Conservation (phyloP, 179 eudicot genomes). For the Sideroxylon spinosum region DNA sequence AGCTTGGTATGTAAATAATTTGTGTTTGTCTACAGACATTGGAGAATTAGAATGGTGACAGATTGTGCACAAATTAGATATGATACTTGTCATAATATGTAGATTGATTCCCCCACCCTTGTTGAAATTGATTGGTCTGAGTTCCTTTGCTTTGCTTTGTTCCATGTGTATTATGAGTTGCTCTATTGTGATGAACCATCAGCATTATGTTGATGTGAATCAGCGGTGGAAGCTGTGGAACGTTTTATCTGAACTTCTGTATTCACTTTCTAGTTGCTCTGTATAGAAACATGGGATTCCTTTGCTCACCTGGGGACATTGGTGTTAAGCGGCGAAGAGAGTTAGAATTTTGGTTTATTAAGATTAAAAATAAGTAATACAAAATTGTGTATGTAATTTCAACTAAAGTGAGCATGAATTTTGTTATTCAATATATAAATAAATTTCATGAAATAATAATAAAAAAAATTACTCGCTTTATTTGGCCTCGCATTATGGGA, state of each 20-base stretch:
- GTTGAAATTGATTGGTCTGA: background rate
- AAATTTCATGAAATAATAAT: too few relatives aligned
- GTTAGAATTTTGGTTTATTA: too few relatives aligned
- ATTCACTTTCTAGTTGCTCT: too few relatives aligned
- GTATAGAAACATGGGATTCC: background rate
- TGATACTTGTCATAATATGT: background rate
- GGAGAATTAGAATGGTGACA: background rate
- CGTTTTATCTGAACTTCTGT: background rate
- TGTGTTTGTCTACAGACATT: background rate
- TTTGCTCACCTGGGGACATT: background rate
- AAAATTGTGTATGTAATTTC: too few relatives aligned
- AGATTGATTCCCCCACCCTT: background rate
- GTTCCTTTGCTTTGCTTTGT: background rate
- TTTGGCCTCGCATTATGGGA: background rate
- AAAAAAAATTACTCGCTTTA: too few relatives aligned
- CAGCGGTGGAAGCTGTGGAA: background rate
- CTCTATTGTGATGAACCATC: background rate
- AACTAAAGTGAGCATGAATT: too few relatives aligned
- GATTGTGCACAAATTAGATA: background rate
- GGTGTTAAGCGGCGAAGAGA: background rate
- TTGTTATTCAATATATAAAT: too few relatives aligned
- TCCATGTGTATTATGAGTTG: background rate
- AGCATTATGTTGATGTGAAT: constrained; percentile 4
- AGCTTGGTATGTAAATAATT: constrained; percentile 53
- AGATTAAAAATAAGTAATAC: too few relatives aligned